Base-by-base conservation (phyloP, 495 filamentous ascomycete genomes). In the Penicillium roqueforti region DNA sequence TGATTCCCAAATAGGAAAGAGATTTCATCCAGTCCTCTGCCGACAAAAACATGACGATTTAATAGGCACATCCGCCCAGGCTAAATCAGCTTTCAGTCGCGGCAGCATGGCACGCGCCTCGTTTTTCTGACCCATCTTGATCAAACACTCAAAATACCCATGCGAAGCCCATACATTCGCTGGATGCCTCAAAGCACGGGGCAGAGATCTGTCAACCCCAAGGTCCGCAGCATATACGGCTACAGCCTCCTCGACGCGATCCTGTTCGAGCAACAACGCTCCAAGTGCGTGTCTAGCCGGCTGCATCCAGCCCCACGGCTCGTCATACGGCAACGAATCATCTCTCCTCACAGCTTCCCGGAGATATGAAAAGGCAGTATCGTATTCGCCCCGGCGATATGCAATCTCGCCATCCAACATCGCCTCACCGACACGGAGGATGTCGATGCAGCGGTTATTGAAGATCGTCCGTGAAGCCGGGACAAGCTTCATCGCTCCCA, bases 291-390 rank as follows among this genome's bases (percentile, higher is more conserved):
- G 85, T 4, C 83, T 69, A 1, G 82, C 76, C 0, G 85, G 83
- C 55, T 84, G 79, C 83, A 87, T 86, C 83, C 83, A 86, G 3
- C 80, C 81, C 83, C 84, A 87, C 0, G 85, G 85, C 65, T 88
- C 85, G 53, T 83, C 80, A 51, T 85, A 88, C 0, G 77, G 79
- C 7, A 88, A 69, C 1, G 61, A 53, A 49, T 85, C 80, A 51
- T 85, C 82, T 13, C 77, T 70, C 4, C 66, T 53, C 19, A 85
- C 81, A 0, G 85, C 75, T 10, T 58, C 51, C 0, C 74, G 72
- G 13, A 89, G 71, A 51, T 80, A 70, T 3, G 58, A 47, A 56
- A 86, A 87, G 0, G 83, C 85, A 6, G 54, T 9, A 0, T 82
- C 75, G 36, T 76, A 71, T 26, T 83, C 80, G 0, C 76, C 80